These are phyloP conservation scores for Metschnikowia bowlesiae DNA, from an alignment of 805 yeast species.

Conservation along the genomic window DNA sequence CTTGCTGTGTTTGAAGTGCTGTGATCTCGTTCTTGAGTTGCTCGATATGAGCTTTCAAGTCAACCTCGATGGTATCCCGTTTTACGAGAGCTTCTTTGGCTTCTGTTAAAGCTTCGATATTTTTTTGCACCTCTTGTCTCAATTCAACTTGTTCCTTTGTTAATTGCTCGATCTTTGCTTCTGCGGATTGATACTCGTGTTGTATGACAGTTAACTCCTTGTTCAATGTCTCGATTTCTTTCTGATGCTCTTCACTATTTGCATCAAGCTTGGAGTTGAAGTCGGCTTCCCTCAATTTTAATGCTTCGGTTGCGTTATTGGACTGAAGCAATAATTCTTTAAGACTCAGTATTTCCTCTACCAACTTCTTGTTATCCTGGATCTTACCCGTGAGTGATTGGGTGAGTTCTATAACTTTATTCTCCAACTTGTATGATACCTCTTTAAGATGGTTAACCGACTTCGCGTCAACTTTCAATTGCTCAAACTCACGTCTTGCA, in stretches of 20 bases:
- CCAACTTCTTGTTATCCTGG: slow-evolving; percentile 73
- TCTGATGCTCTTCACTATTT: slow-evolving; percentile 45
- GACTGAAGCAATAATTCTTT: slow-evolving; percentile 49
- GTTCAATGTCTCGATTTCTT: slow-evolving; percentile 47
- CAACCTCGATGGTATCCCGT: slow-evolving; percentile 60
- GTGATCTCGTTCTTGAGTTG: slow-evolving; percentile 51
- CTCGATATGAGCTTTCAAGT: slow-evolving; percentile 58
- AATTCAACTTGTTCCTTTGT: slow-evolving; percentile 57
- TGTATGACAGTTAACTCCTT: slow-evolving; percentile 53
- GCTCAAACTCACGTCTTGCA: slow-evolving; percentile 62
- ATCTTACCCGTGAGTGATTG: slow-evolving; percentile 75
- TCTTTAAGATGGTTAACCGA: slow-evolving; percentile 87
- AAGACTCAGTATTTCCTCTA: slow-evolving; percentile 51
- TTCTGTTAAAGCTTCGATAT: slow-evolving; percentile 55
- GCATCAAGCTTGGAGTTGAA: slow-evolving; percentile 44
- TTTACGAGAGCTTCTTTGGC: slow-evolving; percentile 57
- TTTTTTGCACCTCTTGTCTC: slow-evolving; percentile 57
- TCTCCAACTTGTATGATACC: slow-evolving; percentile 88
- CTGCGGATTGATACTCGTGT: slow-evolving; percentile 54
- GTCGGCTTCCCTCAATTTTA: slow-evolving; percentile 53
- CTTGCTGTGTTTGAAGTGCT: slow-evolving; percentile 36
- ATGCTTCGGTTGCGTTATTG: slow-evolving; percentile 46
- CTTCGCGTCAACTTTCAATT: slow-evolving; percentile 80
- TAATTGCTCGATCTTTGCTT: slow-evolving; percentile 54
- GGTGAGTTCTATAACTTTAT: slow-evolving; percentile 94